These are phyloP conservation scores for Aspergillus nanangensis DNA, from an alignment of 495 filamentous ascomycete genomes.

Conservation along the genomic window DNA sequence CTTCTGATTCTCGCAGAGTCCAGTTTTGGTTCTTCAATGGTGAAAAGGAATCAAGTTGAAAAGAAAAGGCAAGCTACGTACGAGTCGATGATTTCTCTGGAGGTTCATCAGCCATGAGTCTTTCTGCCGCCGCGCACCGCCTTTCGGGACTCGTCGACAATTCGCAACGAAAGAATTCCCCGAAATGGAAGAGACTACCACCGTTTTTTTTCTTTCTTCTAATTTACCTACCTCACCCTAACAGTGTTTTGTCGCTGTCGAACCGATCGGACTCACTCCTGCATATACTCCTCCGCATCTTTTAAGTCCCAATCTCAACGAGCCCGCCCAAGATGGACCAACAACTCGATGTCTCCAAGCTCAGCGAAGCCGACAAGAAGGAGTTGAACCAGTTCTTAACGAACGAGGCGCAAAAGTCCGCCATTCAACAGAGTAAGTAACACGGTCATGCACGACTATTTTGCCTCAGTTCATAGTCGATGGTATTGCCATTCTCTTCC, in stretches of 20 bases:
- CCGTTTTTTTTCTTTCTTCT: background rate
- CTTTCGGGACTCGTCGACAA: background rate
- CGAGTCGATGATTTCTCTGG: background rate
- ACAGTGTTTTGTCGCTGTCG: too few species aligned
- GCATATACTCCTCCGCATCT: background rate
- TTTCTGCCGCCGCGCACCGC: constrained; percentile 10
- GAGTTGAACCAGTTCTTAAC: constrained; percentile 79
- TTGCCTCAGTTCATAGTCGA: too few species aligned
- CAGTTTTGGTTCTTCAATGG: too few species aligned
- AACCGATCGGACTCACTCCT: background rate
- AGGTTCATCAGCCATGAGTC: background rate
- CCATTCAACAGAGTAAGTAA: constrained; percentile 76
- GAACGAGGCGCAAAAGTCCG: constrained; percentile 76
- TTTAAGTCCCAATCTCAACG: background rate
- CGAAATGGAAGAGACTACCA: background rate
- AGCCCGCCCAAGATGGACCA: constrained; percentile 30
- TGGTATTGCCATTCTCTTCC: too few species aligned
- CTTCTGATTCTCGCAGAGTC: too few species aligned
- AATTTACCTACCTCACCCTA: background rate
- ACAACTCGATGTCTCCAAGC: constrained; percentile 59
- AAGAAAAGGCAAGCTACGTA: constrained; percentile 5
- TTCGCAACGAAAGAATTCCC: background rate
- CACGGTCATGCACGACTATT: too few species aligned
- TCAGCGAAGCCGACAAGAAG: constrained; percentile 76
- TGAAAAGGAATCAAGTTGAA: background rate